Conservation (phyloP, 768 basidiomycete species). For the Russula ochroleuca region DNA sequence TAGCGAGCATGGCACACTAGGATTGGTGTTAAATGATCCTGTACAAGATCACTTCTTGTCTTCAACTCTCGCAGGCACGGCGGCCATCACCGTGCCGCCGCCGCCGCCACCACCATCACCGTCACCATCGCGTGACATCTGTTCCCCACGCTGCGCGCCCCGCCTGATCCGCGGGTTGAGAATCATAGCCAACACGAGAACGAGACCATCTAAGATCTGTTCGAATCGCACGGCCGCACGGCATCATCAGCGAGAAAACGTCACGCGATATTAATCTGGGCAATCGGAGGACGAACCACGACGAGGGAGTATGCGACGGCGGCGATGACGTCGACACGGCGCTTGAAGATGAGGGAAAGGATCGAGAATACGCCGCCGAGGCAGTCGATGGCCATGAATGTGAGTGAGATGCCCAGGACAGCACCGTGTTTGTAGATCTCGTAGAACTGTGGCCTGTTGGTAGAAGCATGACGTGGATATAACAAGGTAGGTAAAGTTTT, state of each 20-base stretch:
- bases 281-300: constrained; percentile 38
- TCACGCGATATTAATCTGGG: neutral
- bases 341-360: constrained; percentile 64
- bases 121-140: neutral
- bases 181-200: constrained; percentile 57
- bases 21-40: neutral
- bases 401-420: constrained; percentile 63
- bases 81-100: neutral
- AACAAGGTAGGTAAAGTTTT: neutral
- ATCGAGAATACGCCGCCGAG: constrained; percentile 66
- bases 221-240: neutral
- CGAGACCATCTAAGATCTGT: constrained; percentile 57
- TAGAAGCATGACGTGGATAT: too few species aligned
- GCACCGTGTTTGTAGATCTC: constrained; percentile 65
- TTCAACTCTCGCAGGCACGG: too few species aligned
- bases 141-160: neutral
- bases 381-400: constrained; percentile 67
- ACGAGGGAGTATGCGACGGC: constrained; percentile 60
- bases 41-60: neutral
- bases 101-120: neutral
- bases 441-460: constrained; percentile 57
- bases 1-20: too few species aligned
- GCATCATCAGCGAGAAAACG: neutral
- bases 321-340: constrained; percentile 58
- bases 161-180: constrained; percentile 57